phyloP scores from a whole-genome alignment of 441 rosid genomes.

The Gossypium davidsonii region DNA sequence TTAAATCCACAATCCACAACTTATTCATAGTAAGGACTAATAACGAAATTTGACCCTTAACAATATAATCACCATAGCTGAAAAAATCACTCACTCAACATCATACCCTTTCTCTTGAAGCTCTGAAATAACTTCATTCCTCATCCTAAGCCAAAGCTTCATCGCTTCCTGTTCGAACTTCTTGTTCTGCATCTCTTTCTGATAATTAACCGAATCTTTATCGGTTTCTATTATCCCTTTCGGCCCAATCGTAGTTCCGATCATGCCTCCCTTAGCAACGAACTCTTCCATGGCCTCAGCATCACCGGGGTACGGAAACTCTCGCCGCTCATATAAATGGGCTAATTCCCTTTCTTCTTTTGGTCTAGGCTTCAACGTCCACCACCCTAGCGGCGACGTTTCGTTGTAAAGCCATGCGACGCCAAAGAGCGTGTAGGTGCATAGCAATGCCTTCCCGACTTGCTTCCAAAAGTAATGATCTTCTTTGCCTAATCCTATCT shows the following conservation, averaged over 20 bases:
- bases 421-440: conserved; percentile 62
- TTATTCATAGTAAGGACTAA: no score
- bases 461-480: conserved; percentile 72
- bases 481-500: conserved; percentile 63
- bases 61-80: background rate
- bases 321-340: conserved; percentile 63
- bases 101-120: conserved; percentile 71
- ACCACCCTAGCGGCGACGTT: conserved; percentile 88
- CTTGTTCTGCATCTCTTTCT: conserved; percentile 55
- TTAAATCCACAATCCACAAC: no score
- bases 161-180: conserved; percentile 63
- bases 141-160: conserved; percentile 76
- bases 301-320: conserved; percentile 83
- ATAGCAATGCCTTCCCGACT: conserved; percentile 63
- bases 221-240: conserved; percentile 56
- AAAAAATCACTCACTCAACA: conserved; percentile 35
- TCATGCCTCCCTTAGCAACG: conserved; percentile 67
- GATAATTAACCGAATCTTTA: conserved; percentile 44
- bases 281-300: conserved; percentile 84
- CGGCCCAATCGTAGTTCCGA: conserved; percentile 61
- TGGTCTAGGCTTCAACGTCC: conserved; percentile 75
- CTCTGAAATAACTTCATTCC: conserved; percentile 75
- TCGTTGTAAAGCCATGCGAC: conserved; percentile 66
- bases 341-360: conserved; percentile 79
- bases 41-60: background rate